phyloP scores from a whole-genome alignment of 306 rosid genomes.

The Vachellia collinsii region DNA sequence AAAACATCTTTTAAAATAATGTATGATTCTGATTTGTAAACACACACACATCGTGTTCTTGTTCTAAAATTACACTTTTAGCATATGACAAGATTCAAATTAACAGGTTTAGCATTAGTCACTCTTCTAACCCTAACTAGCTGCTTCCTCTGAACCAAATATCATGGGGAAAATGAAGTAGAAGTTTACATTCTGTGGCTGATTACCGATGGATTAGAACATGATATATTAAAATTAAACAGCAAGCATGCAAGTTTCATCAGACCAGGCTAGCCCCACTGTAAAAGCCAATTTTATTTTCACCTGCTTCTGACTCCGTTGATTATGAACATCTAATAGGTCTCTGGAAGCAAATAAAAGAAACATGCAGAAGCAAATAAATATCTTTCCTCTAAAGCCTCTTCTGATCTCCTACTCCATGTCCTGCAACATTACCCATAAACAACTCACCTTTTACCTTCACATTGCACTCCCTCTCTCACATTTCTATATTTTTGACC shows the following conservation, averaged over 20 bases:
- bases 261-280: slow-evolving; percentile 34
- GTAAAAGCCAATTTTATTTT: slow-evolving; percentile 25
- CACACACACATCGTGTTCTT: no score
- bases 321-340: no score
- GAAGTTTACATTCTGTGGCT: no score
- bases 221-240: neutral
- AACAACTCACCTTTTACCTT: slow-evolving; percentile 50
- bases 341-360: no score
- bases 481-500: slow-evolving; percentile 24
- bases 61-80: no score
- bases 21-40: no score
- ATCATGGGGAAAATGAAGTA: neutral
- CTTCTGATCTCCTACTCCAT: neutral
- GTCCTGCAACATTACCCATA: slow-evolving; percentile 33
- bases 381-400: neutral
- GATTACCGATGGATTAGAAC: neutral
- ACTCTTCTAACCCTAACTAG: slow-evolving; percentile 5
- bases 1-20: no score
- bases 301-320: no score
- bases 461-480: slow-evolving; percentile 37
- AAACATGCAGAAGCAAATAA: neutral
- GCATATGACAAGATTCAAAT: no score
- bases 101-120: no score
- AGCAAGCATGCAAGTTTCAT: slow-evolving; percentile 7
- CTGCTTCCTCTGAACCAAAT: neutral